A percentile compares a stretch with the other conserved stretches of the same genome.
phyloP scores from a whole-genome alignment of 371 early-diverging fungal genomes.

The Gilbertella persicaria region DNA sequence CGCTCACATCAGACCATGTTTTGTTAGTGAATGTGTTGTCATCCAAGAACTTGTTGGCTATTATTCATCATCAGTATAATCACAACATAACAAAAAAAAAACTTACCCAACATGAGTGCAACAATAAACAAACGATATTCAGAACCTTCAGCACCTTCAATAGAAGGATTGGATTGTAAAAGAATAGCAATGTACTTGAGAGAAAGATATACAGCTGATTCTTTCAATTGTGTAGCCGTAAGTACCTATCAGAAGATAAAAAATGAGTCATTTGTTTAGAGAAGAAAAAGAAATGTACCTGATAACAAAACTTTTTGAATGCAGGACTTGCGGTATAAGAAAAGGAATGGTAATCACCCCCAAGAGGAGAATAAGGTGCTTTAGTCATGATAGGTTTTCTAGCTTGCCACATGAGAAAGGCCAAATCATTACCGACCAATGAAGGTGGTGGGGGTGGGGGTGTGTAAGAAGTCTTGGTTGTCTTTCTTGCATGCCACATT shows the following conservation, averaged over 20 bases:
- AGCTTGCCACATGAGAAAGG: slow-evolving; percentile 23
- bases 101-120: slow-evolving; percentile 67
- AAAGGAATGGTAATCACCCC: slow-evolving; percentile 21
- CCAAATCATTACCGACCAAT: slow-evolving; percentile 13
- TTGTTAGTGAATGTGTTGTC: slow-evolving; percentile 74
- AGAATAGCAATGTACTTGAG: slow-evolving; percentile 63
- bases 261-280: no score
- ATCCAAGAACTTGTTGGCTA: slow-evolving; percentile 70
- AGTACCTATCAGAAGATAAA: slow-evolving; percentile 31
- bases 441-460: slow-evolving; percentile 13
- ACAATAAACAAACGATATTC: slow-evolving; percentile 81
- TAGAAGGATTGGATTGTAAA: slow-evolving; percentile 56
- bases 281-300: slow-evolving; percentile 31
- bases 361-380: slow-evolving; percentile 17
- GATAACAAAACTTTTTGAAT: slow-evolving; percentile 61
- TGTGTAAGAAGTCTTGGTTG: slow-evolving; percentile 5
- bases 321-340: slow-evolving; percentile 54
- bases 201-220: slow-evolving; percentile 58
- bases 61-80: neutral
- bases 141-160: slow-evolving; percentile 69
- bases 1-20: slow-evolving; percentile 72
- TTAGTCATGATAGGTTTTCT: slow-evolving; percentile 17
- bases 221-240: slow-evolving; percentile 58
- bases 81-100: neutral
- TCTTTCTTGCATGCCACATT: slow-evolving; percentile 63